Percentiles rank a stretch among this genome's conserved stretches.
These are phyloP conservation scores for Boechera stricta DNA, from an alignment of 345 rosid genomes.

Conservation along the genomic window DNA sequence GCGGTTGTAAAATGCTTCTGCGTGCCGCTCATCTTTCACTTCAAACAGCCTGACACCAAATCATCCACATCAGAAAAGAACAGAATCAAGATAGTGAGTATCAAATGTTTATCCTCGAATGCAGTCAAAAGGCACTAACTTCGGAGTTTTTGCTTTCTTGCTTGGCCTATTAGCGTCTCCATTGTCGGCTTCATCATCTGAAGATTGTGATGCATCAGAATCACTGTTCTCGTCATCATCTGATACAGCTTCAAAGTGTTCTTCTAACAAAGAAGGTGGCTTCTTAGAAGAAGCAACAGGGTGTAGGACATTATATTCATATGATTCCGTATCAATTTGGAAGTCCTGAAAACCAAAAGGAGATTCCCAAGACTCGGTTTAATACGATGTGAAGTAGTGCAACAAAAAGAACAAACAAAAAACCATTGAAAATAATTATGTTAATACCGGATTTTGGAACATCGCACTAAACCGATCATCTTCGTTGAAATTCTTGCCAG, in stretches of 20 bases:
- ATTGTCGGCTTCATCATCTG: conserved; percentile 55
- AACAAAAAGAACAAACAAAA: conserved; percentile 12
- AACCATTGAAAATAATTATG: neutral
- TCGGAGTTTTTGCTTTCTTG: conserved; percentile 66
- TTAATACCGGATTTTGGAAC: conserved; percentile 69
- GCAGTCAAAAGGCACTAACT: conserved; percentile 51
- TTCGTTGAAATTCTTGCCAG: conserved; percentile 49
- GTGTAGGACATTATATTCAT: conserved; percentile 74
- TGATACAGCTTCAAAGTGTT: conserved; percentile 80
- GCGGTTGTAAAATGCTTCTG: conserved; percentile 72
- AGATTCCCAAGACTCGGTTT: conserved; percentile 8
- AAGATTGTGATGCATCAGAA: conserved; percentile 59
- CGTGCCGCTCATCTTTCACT: conserved; percentile 89
- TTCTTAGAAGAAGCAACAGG: conserved; percentile 66
- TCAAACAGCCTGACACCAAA: conserved; percentile 63
- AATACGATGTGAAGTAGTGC: neutral
- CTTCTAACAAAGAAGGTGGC: conserved; percentile 71
- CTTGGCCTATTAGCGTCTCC: conserved; percentile 39
- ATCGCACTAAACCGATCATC: conserved; percentile 63
- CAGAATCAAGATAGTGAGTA: neutral
- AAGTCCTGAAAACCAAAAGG: conserved; percentile 60
- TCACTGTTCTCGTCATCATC: conserved; percentile 65
- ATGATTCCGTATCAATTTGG: conserved; percentile 72
- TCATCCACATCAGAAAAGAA: conserved; percentile 15
- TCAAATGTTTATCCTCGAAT: conserved; percentile 6